These are phyloP conservation scores for Gymnopus androsaceus DNA, from an alignment of 1,284 basidiomycete species.

Conservation along the genomic window DNA sequence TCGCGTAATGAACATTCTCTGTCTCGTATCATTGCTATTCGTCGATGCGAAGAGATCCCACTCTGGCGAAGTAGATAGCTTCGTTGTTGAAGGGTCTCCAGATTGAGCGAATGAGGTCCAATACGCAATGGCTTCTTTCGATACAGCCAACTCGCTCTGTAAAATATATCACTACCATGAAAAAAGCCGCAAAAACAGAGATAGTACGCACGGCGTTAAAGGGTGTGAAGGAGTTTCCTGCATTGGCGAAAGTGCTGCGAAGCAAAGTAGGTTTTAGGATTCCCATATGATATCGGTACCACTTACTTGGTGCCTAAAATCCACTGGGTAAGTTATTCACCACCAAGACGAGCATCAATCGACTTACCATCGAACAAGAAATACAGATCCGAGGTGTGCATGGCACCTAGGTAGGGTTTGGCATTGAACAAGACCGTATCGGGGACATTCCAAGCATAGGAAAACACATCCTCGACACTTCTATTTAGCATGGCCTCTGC, in stretches of 20 bases:
- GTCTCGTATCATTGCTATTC: slow-evolving; percentile 1
- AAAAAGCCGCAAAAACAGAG: not conserved
- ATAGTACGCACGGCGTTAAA: slow-evolving; percentile 37
- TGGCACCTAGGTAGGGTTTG: slow-evolving; percentile 40
- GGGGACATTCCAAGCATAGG: slow-evolving; percentile 45
- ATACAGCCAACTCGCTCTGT: slow-evolving; percentile 42
- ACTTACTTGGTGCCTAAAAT: slow-evolving; percentile 41
- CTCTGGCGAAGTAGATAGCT: slow-evolving; percentile 30
- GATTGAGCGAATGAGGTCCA: slow-evolving; percentile 46
- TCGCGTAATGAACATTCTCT: slow-evolving; percentile 14
- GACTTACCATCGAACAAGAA: slow-evolving; percentile 43
- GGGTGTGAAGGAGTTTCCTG: slow-evolving; percentile 39
- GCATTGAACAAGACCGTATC: slow-evolving; percentile 40
- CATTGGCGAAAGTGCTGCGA: slow-evolving; percentile 32
- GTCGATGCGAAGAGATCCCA: slow-evolving; percentile 30
- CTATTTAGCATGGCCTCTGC: slow-evolving; percentile 34
- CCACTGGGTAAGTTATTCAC: no score
- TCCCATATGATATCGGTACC: no score
- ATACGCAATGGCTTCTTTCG: slow-evolving; percentile 43
- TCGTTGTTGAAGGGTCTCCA: slow-evolving; percentile 36
- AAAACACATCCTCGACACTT: slow-evolving; percentile 36
- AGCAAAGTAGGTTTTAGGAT: not conserved
- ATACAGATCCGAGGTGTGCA: slow-evolving; percentile 48
- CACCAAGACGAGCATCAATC: not conserved
- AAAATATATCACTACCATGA: not conserved